These are phyloP conservation scores for Mytilinidion resinicola DNA, from an alignment of 495 filamentous ascomycete species.

Conservation along the genomic window DNA sequence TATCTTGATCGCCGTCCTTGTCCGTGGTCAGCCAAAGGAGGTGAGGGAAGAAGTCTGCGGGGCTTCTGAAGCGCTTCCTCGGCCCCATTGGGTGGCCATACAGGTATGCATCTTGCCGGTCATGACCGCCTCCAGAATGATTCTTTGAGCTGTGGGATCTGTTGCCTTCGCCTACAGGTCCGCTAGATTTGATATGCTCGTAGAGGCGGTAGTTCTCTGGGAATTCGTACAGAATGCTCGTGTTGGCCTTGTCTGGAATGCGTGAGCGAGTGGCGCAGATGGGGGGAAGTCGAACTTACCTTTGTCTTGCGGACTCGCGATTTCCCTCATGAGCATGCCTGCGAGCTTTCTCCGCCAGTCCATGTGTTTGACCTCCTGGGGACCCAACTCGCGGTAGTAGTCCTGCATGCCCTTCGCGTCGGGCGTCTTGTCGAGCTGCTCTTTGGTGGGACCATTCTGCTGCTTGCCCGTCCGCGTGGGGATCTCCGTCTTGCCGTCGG, in stretches of 20 bases:
- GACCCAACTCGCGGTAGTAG: slow-evolving; percentile 41
- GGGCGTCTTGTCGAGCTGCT: slow-evolving; percentile 42
- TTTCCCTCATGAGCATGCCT: slow-evolving; percentile 43
- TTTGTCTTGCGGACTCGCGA: slow-evolving; percentile 35
- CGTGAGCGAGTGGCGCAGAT: slow-evolving; percentile 17
- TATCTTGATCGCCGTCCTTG: slow-evolving; percentile 46
- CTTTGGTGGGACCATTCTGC: slow-evolving; percentile 40
- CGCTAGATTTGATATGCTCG: slow-evolving; percentile 47
- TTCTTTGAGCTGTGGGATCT: slow-evolving; percentile 24
- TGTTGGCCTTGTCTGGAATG: slow-evolving; percentile 32
- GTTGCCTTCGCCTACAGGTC: slow-evolving; percentile 31
- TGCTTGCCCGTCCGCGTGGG: slow-evolving; percentile 32
- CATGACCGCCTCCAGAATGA: slow-evolving; percentile 38
- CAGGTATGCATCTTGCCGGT: slow-evolving; percentile 53
- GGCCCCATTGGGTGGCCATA: slow-evolving; percentile 55
- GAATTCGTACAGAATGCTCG: slow-evolving; percentile 47
- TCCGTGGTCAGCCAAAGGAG: slow-evolving; percentile 54
- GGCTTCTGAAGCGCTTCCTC: slow-evolving; percentile 53
- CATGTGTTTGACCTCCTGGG: slow-evolving; percentile 40
- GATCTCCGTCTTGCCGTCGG: slow-evolving; percentile 38
- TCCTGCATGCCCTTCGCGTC: slow-evolving; percentile 44
- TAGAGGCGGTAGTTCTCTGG: slow-evolving; percentile 54
- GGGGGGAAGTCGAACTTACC: slow-evolving; percentile 21
- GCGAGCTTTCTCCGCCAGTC: slow-evolving; percentile 54
- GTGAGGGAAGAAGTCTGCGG: slow-evolving; percentile 56